These are phyloP conservation scores for Suillus decipiens DNA, from an alignment of 768 basidiomycete genomes.

Conservation along the genomic window DNA sequence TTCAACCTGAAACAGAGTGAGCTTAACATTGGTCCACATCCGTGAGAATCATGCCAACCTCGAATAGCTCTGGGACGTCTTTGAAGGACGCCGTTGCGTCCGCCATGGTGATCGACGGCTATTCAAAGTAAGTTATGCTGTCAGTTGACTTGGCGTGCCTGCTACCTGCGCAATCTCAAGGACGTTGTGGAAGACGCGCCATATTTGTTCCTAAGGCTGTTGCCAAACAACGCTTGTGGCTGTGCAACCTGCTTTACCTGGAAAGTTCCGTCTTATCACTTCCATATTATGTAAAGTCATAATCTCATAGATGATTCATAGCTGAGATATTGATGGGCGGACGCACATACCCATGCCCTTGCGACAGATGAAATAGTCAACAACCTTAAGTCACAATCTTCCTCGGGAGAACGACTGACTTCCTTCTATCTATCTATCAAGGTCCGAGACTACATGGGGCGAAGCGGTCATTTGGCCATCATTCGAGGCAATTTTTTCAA, in stretches of 20 bases:
- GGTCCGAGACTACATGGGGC: background rate
- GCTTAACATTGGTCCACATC: background rate
- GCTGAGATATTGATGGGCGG: background rate
- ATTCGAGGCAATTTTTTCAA: background rate
- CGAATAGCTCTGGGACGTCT: slow-evolving; percentile 96
- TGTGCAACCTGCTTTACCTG: background rate
- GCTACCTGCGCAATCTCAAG: background rate
- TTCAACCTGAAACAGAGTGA: slow-evolving; percentile 59
- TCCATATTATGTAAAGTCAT: background rate
- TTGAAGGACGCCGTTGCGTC: slow-evolving; percentile 70
- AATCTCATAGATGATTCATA: background rate
- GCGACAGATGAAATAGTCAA: too few relatives aligned
- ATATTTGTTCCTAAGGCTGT: slow-evolving; percentile 24
- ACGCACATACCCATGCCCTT: background rate
- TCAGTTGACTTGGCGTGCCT: background rate
- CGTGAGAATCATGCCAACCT: slow-evolving; percentile 50
- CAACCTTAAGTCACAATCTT: background rate
- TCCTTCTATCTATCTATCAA: background rate
- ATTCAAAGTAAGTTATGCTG: slow-evolving; percentile 1
- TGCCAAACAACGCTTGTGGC: slow-evolving; percentile 28
- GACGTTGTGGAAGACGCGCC: slow-evolving; percentile 4
- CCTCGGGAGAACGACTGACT: background rate
- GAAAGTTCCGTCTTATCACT: background rate
- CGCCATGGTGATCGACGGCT: slow-evolving; percentile 41
- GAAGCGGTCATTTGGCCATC: background rate